Percentiles rank a stretch among this genome's conserved stretches.
These are phyloP conservation scores for Phytophthora citricola DNA, from an alignment of 352 stramenopile genomes.

Conservation along the genomic window DNA sequence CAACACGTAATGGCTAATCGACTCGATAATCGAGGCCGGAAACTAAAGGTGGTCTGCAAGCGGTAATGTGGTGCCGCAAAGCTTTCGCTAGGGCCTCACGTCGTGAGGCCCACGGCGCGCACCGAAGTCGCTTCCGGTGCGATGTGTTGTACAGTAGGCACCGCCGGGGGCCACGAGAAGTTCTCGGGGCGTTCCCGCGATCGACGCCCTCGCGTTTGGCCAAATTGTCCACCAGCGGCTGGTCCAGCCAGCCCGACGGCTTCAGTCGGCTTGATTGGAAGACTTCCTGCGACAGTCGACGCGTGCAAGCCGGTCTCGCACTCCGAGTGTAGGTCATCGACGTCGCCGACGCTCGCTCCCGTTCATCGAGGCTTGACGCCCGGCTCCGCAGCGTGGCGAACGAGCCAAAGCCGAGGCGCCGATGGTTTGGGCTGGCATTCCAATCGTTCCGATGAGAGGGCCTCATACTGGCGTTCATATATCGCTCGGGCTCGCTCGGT, in stretches of 20 bases:
- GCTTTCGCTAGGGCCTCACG: neutral
- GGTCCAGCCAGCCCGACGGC: neutral
- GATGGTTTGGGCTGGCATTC: slow-evolving; percentile 7
- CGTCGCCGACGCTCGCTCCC: slow-evolving; percentile 13
- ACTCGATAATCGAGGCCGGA: neutral
- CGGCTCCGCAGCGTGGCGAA: slow-evolving; percentile 23
- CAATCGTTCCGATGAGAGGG: slow-evolving; percentile 34
- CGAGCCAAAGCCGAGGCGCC: slow-evolving; percentile 22
- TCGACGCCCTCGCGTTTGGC: slow-evolving; percentile 4
- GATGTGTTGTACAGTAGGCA: slow-evolving; percentile 3
- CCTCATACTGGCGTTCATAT: slow-evolving; percentile 7
- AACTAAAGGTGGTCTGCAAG: too few relatives aligned
- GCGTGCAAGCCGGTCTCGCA: slow-evolving; percentile 9
- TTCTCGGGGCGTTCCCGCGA: neutral
- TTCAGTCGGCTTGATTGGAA: slow-evolving; percentile 25
- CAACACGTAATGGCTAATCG: too few relatives aligned
- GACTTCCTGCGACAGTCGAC: slow-evolving; percentile 25
- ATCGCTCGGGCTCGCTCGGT: slow-evolving; percentile 3
- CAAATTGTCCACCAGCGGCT: neutral
- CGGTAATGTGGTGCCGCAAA: slow-evolving; percentile 2
- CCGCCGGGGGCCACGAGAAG: slow-evolving; percentile 20
- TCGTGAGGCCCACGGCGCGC: neutral
- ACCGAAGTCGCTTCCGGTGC: slow-evolving; percentile 12
- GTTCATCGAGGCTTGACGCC: slow-evolving; percentile 1
- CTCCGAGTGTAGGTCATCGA: slow-evolving; percentile 20